phyloP scores from a whole-genome alignment of 2,329 filamentous ascomycete genomes.

The Neofusicoccum kwambonambiense region DNA sequence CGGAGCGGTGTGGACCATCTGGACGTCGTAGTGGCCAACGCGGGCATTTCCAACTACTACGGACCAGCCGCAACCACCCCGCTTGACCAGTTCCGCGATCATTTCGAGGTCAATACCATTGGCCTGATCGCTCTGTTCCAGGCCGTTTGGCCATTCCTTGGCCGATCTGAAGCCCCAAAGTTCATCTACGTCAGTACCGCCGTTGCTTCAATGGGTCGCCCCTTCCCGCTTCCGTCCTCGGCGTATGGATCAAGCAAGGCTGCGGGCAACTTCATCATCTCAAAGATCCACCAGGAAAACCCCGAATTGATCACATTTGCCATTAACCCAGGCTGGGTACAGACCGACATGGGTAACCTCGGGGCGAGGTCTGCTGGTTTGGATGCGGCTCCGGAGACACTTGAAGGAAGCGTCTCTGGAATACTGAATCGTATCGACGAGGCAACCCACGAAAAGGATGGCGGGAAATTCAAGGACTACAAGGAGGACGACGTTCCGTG shows the following conservation, averaged over 20 bases:
- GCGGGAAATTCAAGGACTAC: constrained; percentile 4
- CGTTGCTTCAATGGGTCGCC: neutral
- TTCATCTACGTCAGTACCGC: neutral
- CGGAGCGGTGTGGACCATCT: neutral
- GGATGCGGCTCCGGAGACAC: constrained; percentile 17
- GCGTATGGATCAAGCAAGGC: constrained; percentile 22
- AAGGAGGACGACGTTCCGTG: constrained; percentile 4
- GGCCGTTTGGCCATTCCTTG: constrained; percentile 34
- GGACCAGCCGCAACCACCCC: neutral
- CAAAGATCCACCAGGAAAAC: constrained; percentile 18
- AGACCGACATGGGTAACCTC: constrained; percentile 27
- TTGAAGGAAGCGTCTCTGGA: constrained; percentile 23
- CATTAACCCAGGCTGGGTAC: constrained; percentile 24
- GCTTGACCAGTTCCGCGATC: neutral
- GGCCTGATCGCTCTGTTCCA: constrained; percentile 41
- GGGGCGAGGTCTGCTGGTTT: constrained; percentile 18
- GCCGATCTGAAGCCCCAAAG: constrained; percentile 9
- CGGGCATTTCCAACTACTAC: constrained; percentile 6
- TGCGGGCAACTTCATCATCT: constrained; percentile 16
- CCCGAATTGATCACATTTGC: constrained; percentile 14
- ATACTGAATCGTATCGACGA: constrained; percentile 7
- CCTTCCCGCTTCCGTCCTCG: neutral
- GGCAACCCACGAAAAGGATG: neutral
- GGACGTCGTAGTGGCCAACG: constrained; percentile 2
- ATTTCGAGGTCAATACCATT: constrained; percentile 33